Evolutionary conservation across 768 basidiomycete species (phyloP), one percentile per base, ranked within the genome.

Genomic region (Amyloporia xantha): DNA sequence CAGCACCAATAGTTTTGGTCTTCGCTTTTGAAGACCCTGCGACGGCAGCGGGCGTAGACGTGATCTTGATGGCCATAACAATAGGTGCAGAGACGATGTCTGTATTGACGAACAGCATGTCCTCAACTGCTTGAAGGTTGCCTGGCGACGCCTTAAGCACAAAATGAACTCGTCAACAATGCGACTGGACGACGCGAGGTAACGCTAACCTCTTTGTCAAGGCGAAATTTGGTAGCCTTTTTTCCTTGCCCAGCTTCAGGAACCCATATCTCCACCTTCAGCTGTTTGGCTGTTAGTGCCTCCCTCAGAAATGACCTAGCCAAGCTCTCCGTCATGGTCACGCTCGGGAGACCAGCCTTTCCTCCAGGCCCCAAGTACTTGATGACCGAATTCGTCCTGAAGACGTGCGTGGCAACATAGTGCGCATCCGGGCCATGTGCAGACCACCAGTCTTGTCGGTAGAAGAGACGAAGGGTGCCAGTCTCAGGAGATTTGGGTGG

Each of bases 221-320:
- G 59, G 24, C 71, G 74, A 66, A 94, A 97, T 60, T 82, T 86
- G 2, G 74, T 62, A 5, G 77, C 76, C 50, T 86, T 89, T 65
- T 90, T 92, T 2, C 81, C 82, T 50, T 83, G 79, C 0, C 81
- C 82, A 5, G 77, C 70, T 55, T 88, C 85, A 1, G 86, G 79
- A 10, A 67, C 72, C 84, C 91, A 95, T 41, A 99, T 95, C 65
- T 99, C 93, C 4, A 98, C 79, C 40, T 88, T 78, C 52, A 99
- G 77, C 67, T 98, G 95, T 65, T 82, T 89, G 25, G 78, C 71
- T 3, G 96, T 98, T 50, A 99, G 63, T 0, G 91, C 92, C 41
- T 98, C 95, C 24, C 96, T 71, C 39, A 99, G 68, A 52, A 96
- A 82, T 30, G 73, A 73, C 56, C 89, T 86, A 0, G 93, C 93